A percentile compares a stretch with the other conserved stretches of the same genome.
These are phyloP conservation scores for Coemansia sp. DNA, from an alignment of 192 early-diverging fungal species.

Conservation along the genomic window DNA sequence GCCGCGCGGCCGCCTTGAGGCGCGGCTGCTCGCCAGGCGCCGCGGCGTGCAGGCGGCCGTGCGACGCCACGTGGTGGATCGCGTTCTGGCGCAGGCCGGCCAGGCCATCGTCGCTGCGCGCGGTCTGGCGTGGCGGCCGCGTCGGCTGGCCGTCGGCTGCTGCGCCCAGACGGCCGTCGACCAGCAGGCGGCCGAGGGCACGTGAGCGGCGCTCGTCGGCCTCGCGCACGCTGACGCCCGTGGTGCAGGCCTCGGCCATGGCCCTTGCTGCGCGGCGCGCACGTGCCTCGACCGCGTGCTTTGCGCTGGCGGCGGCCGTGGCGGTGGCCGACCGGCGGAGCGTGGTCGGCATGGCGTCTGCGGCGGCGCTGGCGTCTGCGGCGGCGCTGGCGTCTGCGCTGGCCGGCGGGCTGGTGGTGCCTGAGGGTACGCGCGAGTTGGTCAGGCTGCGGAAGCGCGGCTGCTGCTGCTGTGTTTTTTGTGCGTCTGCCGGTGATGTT, in stretches of 20 bases:
- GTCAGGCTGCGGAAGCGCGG: slow-evolving; percentile 25
- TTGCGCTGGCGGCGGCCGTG: slow-evolving; percentile 22
- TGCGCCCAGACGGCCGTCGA: slow-evolving; percentile 10
- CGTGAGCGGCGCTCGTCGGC: slow-evolving; percentile 28
- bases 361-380: slow-evolving; percentile 1
- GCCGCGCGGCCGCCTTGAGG: too few species aligned
- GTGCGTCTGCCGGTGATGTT: slow-evolving; percentile 3
- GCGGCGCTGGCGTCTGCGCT: neutral
- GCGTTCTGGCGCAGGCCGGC: slow-evolving; percentile 5
- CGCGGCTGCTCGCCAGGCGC: too few species aligned
- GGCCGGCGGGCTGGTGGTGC: slow-evolving; percentile 1
- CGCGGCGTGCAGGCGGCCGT: slow-evolving; percentile 11
- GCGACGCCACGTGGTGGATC: slow-evolving; percentile 25
- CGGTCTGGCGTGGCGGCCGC: neutral
- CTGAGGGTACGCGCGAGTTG: slow-evolving; percentile 15
- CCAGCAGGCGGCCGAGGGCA: slow-evolving; percentile 25
- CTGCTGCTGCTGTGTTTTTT: slow-evolving; percentile 18
- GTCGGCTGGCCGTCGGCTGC: neutral
- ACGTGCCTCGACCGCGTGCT: slow-evolving; percentile 21
- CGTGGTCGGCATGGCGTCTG: too few species aligned
- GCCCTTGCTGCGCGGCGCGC: slow-evolving; percentile 44
- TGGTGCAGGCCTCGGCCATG: slow-evolving; percentile 47
- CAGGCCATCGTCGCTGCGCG: slow-evolving; percentile 11
- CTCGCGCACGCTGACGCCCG: slow-evolving; percentile 39
- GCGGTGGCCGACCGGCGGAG: slow-evolving; percentile 41